These are phyloP conservation scores for Alternaria panax DNA, from an alignment of 2,329 filamentous ascomycete species.

Conservation along the genomic window DNA sequence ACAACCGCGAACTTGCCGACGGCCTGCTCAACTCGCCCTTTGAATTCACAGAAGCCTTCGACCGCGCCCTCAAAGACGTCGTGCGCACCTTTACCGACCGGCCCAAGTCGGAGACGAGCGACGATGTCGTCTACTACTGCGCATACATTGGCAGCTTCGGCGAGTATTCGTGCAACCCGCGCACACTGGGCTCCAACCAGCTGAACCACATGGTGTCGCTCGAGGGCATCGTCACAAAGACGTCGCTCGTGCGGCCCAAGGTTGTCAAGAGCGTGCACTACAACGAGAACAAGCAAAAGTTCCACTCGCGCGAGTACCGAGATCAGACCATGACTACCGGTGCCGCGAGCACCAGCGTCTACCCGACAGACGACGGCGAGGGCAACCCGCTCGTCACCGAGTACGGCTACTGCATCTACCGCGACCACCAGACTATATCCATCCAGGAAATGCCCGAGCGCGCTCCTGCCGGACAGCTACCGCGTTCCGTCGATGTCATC, in stretches of 20 bases:
- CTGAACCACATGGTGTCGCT: conserved; percentile 97
- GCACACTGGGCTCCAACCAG: conserved; percentile 86
- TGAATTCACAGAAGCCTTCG: conserved; percentile 86
- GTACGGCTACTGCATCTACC: conserved; percentile 93
- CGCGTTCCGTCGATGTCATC: conserved; percentile 93
- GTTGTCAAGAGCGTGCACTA: conserved; percentile 99
- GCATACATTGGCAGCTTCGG: conserved; percentile 98
- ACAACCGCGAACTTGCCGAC: conserved; percentile 82
- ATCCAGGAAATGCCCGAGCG: conserved; percentile 99
- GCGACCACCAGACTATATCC: conserved; percentile 96
- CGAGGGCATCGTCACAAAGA: conserved; percentile 96
- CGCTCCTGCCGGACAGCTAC: conserved; percentile 92
- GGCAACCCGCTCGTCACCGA: conserved; percentile 93
- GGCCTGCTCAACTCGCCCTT: conserved; percentile 85
- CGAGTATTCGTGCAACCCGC: conserved; percentile 90
- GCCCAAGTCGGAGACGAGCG: conserved; percentile 75
- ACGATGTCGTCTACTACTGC: conserved; percentile 88
- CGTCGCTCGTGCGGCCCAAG: conserved; percentile 93
- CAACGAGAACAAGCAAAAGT: conserved; percentile 84
- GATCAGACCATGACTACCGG: conserved; percentile 97
- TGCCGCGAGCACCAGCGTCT: conserved; percentile 87
- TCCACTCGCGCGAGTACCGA: conserved; percentile 87
- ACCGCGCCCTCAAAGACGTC: conserved; percentile 87
- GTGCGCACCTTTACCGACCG: conserved; percentile 80
- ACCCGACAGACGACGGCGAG: conserved; percentile 91